Evolutionary conservation across 352 stramenopile genomes (phyloP).

Genomic region (Globisporangium uncinulatum): DNA sequence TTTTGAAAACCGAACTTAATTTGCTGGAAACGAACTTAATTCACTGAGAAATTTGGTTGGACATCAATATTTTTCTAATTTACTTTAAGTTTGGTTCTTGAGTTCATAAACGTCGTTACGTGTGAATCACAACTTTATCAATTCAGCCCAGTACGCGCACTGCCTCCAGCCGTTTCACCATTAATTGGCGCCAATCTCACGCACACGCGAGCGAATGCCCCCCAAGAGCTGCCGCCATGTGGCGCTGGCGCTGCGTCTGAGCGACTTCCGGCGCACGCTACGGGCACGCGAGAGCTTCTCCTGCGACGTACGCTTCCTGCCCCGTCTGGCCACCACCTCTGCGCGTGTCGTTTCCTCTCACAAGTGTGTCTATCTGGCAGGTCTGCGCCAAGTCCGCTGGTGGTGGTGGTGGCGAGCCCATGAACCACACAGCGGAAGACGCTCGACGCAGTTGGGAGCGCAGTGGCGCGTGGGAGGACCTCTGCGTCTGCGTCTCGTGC

Average conservation of each 20-base stretch:
- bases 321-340: background rate
- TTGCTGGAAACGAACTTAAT: too few species aligned
- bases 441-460: slow-evolving; percentile 28
- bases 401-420: background rate
- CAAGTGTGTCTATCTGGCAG: background rate
- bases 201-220: slow-evolving; percentile 1
- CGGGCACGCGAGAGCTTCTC: slow-evolving; percentile 34
- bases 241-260: slow-evolving; percentile 37
- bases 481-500: slow-evolving; percentile 55
- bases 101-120: too few species aligned
- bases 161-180: background rate
- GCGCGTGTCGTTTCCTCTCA: background rate
- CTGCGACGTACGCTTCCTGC: slow-evolving; percentile 17
- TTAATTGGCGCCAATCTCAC: background rate
- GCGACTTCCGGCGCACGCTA: slow-evolving; percentile 47
- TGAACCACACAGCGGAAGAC: background rate
- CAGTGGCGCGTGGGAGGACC: slow-evolving; percentile 24
- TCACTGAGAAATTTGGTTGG: too few species aligned
- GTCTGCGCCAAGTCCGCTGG: background rate
- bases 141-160: too few species aligned
- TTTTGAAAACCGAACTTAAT: too few species aligned
- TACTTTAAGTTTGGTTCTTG: too few species aligned
- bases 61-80: too few species aligned
- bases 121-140: too few species aligned
- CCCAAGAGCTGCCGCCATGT: slow-evolving; percentile 57